These are phyloP conservation scores for Penicillium sp. DNA, from an alignment of 2,329 filamentous ascomycete species.

Conservation along the genomic window DNA sequence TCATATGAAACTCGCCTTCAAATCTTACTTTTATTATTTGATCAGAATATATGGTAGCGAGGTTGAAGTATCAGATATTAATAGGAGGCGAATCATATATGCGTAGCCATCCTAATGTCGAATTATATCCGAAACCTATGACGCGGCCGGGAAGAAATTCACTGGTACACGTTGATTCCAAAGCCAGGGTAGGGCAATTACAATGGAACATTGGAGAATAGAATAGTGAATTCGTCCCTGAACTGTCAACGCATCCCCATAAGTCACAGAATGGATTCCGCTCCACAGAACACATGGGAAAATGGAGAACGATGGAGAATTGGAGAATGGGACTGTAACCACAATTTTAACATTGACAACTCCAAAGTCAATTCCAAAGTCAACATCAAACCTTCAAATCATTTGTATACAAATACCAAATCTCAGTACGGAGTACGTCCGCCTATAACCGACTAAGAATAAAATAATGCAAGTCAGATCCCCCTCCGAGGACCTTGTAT, in stretches of 20 bases:
- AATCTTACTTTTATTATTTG: neutral
- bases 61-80: neutral
- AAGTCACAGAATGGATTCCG: neutral
- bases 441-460: neutral
- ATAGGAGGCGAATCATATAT: slow-evolving; percentile 5
- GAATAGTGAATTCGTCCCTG: neutral
- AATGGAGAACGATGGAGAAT: slow-evolving; percentile 8
- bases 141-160: slow-evolving; percentile 16
- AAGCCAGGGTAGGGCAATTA: neutral
- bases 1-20: neutral
- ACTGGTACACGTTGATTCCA: slow-evolving; percentile 4
- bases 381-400: neutral
- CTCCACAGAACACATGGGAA: slow-evolving; percentile 12
- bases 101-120: neutral
- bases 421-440: neutral
- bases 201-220: neutral
- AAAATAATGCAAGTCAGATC: slow-evolving; percentile 5
- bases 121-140: slow-evolving; percentile 21
- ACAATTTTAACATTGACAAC: neutral
- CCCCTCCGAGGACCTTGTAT: slow-evolving; percentile 18
- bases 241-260: neutral
- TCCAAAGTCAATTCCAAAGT: slow-evolving; percentile 3
- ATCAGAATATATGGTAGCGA: slow-evolving; percentile 2
- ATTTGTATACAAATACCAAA: neutral
- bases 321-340: neutral